These are phyloP conservation scores for Prunus yedoensis DNA, from an alignment of 331 rosid species.

Conservation along the genomic window DNA sequence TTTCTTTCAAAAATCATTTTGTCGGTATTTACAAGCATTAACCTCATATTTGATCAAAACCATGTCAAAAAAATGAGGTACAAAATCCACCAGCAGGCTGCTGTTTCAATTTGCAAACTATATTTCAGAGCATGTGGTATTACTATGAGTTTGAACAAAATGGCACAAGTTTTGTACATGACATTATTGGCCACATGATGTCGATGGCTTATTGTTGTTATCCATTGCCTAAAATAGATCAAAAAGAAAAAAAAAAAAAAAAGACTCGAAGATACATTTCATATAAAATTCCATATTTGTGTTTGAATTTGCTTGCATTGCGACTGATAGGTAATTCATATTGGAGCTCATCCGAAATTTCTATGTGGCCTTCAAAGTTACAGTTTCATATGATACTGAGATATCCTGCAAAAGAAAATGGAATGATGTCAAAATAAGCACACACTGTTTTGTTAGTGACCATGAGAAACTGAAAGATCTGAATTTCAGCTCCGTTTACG, in stretches of 20 bases:
- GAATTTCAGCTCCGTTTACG: neutral
- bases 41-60: neutral
- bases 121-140: neutral
- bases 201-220: constrained; percentile 8
- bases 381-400: constrained; percentile 49
- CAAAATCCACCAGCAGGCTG: neutral
- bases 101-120: too few relatives aligned
- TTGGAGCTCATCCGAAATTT: constrained; percentile 10
- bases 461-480: neutral
- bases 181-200: neutral
- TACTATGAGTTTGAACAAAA: constrained; percentile 10
- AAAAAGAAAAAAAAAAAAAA: neutral
- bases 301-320: neutral
- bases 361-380: constrained; percentile 32
- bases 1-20: too few relatives aligned
- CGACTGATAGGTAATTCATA: neutral
- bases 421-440: constrained; percentile 12
- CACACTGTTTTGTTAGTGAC: neutral
- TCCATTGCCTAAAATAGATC: neutral
- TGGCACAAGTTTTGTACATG: neutral
- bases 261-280: neutral
- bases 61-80: neutral
- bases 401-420: constrained; percentile 53
- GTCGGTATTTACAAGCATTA: too few relatives aligned
- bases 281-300: constrained; percentile 3